These are phyloP conservation scores for Eucalyptus marginata DNA, from an alignment of 345 rosid genomes.

Conservation along the genomic window DNA sequence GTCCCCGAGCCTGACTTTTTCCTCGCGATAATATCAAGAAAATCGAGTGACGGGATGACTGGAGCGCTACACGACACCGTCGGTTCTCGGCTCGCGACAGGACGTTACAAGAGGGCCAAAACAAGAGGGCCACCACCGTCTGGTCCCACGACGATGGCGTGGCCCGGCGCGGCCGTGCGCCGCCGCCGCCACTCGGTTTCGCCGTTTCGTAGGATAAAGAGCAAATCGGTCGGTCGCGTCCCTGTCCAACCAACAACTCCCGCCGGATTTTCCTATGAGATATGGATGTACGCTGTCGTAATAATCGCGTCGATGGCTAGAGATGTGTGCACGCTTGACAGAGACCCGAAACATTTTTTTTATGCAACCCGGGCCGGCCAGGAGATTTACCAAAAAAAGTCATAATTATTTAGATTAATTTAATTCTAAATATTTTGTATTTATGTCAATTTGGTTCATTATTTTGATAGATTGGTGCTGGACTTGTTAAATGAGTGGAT, in stretches of 20 bases:
- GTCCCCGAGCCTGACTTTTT: background rate
- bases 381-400: background rate
- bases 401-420: background rate
- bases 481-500: too few relatives aligned
- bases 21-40: background rate
- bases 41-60: background rate
- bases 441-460: fast-evolving
- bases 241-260: background rate
- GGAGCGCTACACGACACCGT: background rate
- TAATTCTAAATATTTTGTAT: fast-evolving
- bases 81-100: background rate
- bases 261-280: background rate
- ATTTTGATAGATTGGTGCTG: too few relatives aligned
- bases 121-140: background rate
- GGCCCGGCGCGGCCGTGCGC: background rate
- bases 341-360: background rate
- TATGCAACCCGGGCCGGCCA: background rate
- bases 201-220: background rate
- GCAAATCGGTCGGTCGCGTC: background rate
- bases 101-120: background rate
- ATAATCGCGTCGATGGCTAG: background rate
- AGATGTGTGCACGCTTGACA: background rate
- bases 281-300: background rate
- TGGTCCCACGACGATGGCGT: background rate
- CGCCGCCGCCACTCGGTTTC: background rate